Evolutionary conservation across 495 filamentous ascomycete species (phyloP), one percentile per base, ranked within the genome.

Genomic region (Rostrohypoxylon terebratum): DNA sequence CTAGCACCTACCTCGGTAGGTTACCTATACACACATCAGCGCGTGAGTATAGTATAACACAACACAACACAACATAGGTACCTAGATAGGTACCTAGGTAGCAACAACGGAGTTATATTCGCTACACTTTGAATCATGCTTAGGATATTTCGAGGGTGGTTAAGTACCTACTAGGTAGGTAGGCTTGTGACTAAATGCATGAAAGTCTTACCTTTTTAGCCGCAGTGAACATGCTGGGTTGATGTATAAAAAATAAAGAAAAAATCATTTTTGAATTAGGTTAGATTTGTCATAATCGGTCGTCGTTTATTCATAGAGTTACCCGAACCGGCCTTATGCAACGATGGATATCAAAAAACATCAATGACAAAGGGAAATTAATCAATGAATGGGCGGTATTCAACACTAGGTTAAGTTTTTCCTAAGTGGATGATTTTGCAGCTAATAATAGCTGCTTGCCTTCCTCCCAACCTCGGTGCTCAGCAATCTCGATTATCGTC

Each of bases 401-500:
- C 18, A 31, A 7, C 47, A 34, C 4, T 8, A 14, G 7, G 20
- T 40, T 16, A 14, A 14, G 8, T 60, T 33, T 47, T 54, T 25
- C 38, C 18, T 58, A 63, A 8, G 28, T 14, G 11, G 23, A 13
- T 13, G 47, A 3, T n/a, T 38, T 62, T n/a, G 61, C 66, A 8
- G 45, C 53, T 47, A 67, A 23, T 57, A 77, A 55, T 65, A 81
- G 75, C 25, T 77, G 73, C 1, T 45, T 64, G 9, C 76, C 79
- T 58, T 81, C 81, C 4, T 79, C 74, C 79, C 78, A 80, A n/a
- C 78, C 79, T 34, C 79, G 63, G 50, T 77, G 75, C 6, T 61
- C 72, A 1, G 80, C 82, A 4, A 83, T 78, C 51, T 84, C 79
- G 18, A 77, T 57, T 13, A 82, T 76, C 0, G 77, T 76, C 44